Percentiles rank a stretch among this genome's conserved stretches.
phyloP scores from a whole-genome alignment of 1,284 basidiomycete genomes.

The Volvariella surrecta region DNA sequence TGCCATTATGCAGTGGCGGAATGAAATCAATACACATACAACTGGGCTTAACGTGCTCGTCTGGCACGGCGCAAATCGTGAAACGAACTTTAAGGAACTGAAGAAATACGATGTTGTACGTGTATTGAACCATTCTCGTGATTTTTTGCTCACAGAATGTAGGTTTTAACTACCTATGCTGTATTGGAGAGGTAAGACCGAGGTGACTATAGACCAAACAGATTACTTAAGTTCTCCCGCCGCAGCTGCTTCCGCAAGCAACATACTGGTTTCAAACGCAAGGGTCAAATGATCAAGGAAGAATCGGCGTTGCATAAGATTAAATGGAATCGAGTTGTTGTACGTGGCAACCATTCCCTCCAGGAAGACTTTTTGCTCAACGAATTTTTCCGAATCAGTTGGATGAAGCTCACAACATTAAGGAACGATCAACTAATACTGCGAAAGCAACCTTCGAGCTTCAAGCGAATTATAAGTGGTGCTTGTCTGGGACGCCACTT shows the following conservation, averaged over 20 bases:
- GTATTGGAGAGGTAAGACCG: slow-evolving; percentile 61
- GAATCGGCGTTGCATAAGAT: slow-evolving; percentile 81
- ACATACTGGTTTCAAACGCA: slow-evolving; percentile 84
- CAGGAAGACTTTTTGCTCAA: neutral
- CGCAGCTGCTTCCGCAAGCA: slow-evolving; percentile 86
- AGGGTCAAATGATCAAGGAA: slow-evolving; percentile 83
- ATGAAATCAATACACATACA: slow-evolving; percentile 85
- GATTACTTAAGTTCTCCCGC: slow-evolving; percentile 3
- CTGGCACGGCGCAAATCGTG: slow-evolving; percentile 83
- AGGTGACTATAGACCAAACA: neutral
- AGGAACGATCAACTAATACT: slow-evolving; percentile 91
- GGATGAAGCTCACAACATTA: slow-evolving; percentile 98
- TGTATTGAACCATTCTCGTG: too few species aligned
- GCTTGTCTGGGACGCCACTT: slow-evolving; percentile 95
- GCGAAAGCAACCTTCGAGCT: slow-evolving; percentile 95
- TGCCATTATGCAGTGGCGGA: slow-evolving; percentile 98
- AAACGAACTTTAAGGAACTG: slow-evolving; percentile 57
- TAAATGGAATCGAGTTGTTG: slow-evolving; percentile 79
- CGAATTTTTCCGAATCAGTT: slow-evolving; percentile 38
- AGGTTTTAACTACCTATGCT: slow-evolving; percentile 73
- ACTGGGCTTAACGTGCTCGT: slow-evolving; percentile 76
- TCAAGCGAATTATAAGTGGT: slow-evolving; percentile 82
- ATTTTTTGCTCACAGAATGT: too few species aligned
- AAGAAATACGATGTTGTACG: slow-evolving; percentile 83
- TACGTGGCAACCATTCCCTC: too few species aligned